Conservation (phyloP, 2,329 filamentous ascomycete species). For the Helotiales sp. region DNA sequence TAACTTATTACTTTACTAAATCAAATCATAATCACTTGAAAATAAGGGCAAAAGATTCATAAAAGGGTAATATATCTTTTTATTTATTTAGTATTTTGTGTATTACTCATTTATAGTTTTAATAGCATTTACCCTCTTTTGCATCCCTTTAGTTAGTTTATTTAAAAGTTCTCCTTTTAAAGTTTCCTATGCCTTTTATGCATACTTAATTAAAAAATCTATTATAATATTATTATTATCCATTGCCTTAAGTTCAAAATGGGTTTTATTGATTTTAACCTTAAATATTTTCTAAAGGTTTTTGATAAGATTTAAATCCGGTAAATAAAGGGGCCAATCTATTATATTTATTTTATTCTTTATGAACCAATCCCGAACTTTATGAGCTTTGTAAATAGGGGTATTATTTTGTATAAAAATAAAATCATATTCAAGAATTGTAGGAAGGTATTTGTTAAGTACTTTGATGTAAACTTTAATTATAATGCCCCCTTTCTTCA, state of each 20-base stretch:
- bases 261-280: not conserved
- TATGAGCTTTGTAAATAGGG: no score
- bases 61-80: not conserved
- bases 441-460: not conserved
- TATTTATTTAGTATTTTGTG: not conserved
- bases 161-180: no score
- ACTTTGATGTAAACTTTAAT: no score
- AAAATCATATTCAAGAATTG: not conserved
- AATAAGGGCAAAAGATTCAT: not conserved
- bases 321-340: no score
- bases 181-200: not conserved
- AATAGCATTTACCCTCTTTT: not conserved
- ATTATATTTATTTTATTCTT: no score
- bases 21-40: not conserved
- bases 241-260: not conserved
- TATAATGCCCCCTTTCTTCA: no score
- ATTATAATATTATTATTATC: not conserved
- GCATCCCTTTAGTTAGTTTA: not conserved
- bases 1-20: not conserved
- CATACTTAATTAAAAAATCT: not conserved
- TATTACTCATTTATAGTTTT: not conserved
- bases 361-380: no score
- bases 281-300: not conserved
- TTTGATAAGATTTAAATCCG: no score
- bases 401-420: no score